Conservation (phyloP, 2,329 filamentous ascomycete genomes). For the Pseudogymnoascus sp. region DNA sequence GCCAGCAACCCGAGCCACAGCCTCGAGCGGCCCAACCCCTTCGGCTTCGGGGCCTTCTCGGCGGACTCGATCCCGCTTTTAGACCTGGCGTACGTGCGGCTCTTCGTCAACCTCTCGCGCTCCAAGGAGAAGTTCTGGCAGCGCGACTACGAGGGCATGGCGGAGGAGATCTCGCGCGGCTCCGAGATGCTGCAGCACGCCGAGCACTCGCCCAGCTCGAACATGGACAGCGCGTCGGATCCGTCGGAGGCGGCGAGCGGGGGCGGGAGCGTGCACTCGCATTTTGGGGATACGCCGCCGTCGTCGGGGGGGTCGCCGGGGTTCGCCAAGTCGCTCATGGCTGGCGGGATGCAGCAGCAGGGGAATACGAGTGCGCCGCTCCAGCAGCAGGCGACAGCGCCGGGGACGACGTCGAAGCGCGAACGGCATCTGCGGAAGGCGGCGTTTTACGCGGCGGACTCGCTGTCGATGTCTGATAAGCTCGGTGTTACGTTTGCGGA, state of each 20-base stretch:
- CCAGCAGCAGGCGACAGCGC: neutral
- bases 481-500: slow-evolving; percentile 80
- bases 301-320: slow-evolving; percentile 42
- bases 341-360: slow-evolving; percentile 11
- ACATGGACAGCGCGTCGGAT: slow-evolving; percentile 30
- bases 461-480: slow-evolving; percentile 78
- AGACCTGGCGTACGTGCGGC: slow-evolving; percentile 81
- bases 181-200: slow-evolving; percentile 67
- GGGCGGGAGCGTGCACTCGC: slow-evolving; percentile 28
- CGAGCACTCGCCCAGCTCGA: slow-evolving; percentile 47
- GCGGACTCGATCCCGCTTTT: slow-evolving; percentile 86
- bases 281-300: slow-evolving; percentile 40
- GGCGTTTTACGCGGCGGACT: slow-evolving; percentile 92
- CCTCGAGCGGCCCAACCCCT: slow-evolving; percentile 76
- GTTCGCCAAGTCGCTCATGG: slow-evolving; percentile 17
- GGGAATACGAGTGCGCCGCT: neutral
- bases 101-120: slow-evolving; percentile 87
- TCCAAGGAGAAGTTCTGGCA: slow-evolving; percentile 94
- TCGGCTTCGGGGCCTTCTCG: slow-evolving; percentile 70
- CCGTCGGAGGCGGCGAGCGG: slow-evolving; percentile 36
- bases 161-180: slow-evolving; percentile 73
- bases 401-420: slow-evolving; percentile 53
- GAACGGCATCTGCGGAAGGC: slow-evolving; percentile 87
- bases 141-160: slow-evolving; percentile 85
- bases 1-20: slow-evolving; percentile 77